These are phyloP conservation scores for Hypoxylon lenormandii DNA, from an alignment of 495 filamentous ascomycete genomes.

Conservation along the genomic window DNA sequence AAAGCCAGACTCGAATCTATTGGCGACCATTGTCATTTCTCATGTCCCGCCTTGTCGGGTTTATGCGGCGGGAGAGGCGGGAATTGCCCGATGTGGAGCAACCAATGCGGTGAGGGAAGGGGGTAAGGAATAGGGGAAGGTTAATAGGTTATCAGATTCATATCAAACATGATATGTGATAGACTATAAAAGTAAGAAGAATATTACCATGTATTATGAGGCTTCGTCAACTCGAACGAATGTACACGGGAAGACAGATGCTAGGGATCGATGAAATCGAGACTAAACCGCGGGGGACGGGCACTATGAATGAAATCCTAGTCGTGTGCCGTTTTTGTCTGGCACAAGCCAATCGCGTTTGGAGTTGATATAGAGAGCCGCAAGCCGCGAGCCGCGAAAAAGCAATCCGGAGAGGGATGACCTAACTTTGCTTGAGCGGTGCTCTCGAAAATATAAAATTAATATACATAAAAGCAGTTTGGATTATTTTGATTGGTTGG, in stretches of 20 bases:
- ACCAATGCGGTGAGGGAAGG: constrained; percentile 5
- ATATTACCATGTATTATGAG: constrained; percentile 8
- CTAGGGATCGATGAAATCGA: constrained; percentile 40
- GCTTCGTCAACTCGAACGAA: constrained; percentile 3
- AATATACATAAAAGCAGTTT: constrained; percentile 11
- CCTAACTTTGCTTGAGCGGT: background rate
- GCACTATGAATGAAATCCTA: constrained; percentile 24
- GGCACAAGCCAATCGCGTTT: constrained; percentile 39
- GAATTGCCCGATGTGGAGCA: constrained; percentile 21
- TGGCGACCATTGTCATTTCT: constrained; percentile 35
- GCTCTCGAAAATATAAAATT: background rate
- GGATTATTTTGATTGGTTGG: constrained; percentile 4
- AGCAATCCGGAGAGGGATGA: constrained; percentile 14
- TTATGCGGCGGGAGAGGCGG: constrained; percentile 34
- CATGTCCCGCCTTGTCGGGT: constrained; percentile 36
- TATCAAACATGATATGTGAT: constrained; percentile 15
- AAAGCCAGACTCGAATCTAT: constrained; percentile 32
- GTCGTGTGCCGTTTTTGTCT: constrained; percentile 32
- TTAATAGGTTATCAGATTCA: constrained; percentile 2
- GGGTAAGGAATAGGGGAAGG: constrained; percentile 5
- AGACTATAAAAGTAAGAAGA: background rate
- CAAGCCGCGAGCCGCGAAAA: constrained; percentile 14
- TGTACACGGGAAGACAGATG: constrained; percentile 7
- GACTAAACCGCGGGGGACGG: constrained; percentile 36
- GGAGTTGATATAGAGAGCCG: constrained; percentile 1